Base-by-base conservation (phyloP, 495 filamentous ascomycete genomes). In the Podospora appendiculata region DNA sequence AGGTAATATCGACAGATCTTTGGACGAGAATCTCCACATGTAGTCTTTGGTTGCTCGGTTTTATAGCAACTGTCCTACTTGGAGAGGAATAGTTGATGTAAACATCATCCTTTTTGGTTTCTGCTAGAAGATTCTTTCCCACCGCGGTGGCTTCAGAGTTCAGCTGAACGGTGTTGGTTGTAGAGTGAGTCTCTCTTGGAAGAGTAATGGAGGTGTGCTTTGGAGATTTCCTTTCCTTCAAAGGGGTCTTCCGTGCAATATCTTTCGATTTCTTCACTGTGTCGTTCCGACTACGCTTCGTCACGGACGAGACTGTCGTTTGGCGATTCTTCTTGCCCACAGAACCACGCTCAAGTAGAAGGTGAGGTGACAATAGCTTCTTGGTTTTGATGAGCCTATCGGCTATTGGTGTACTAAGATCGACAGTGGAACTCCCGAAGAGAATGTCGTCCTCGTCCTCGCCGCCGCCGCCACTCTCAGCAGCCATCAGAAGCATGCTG, bases 371-470 rank as follows among this genome's bases (percentile, higher is more conserved):
- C 12, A 43, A 18, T 19, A 44, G 17, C 52, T 41, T 56, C 17
- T 33, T 33, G 7, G n/a, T 9, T 25, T 8, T 49, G 8, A 36
- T n/a, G 18, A 13, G 4, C 32, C 11, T 13, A 33, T 49, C 36
- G n/a, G 44, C 46, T 13, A 46, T 48, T 0, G 41, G 11, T n/a
- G 42, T 48, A 7, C 17, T 48, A 13, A 41, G 13, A 11, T 9
- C 35, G 12, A 46, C 7, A 8, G 50, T 41, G 4, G 56, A 43
- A 4, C 36, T 18, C 14, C 55, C 66, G 18, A 58, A 51, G 2
- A 69, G 53, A 32, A 71, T 48, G 17, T 64, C 64, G 41, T 69
- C 68, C 9, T 67, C 66, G 11, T 59, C 51, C 14, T 60, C 58
- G 13, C 60, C 53, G n/a, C 39, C 60, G 12, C 58, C 53, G 14